A percentile compares a stretch with the other conserved stretches of the same genome.
These are phyloP conservation scores for Candida sanyaensis DNA, from an alignment of 1,139 yeast genomes.

Conservation along the genomic window DNA sequence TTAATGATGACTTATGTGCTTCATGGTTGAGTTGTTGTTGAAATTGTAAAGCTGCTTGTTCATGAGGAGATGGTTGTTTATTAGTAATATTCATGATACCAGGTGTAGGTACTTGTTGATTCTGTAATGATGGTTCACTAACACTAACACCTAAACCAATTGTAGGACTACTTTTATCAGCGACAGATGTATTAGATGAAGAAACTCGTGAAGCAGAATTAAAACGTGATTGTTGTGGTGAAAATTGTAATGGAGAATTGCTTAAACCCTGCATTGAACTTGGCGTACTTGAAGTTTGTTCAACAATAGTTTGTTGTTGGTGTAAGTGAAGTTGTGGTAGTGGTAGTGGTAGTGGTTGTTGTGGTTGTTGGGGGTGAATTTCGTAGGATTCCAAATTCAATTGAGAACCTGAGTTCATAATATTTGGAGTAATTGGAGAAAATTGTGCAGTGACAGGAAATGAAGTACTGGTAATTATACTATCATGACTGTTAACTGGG, in stretches of 20 bases:
- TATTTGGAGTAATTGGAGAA: slow-evolving; percentile 14
- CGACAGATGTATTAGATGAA: slow-evolving; percentile 1
- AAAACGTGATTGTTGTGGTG: slow-evolving; percentile 8
- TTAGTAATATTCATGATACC: slow-evolving; percentile 1
- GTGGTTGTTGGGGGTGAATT: background rate
- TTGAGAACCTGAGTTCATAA: background rate
- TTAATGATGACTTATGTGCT: background rate
- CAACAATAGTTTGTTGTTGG: background rate
- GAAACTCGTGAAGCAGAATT: slow-evolving; percentile 1
- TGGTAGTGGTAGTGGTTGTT: background rate
- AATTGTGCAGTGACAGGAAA: slow-evolving; percentile 3
- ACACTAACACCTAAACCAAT: slow-evolving; percentile 13
- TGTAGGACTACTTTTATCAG: slow-evolving; percentile 7
- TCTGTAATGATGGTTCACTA: background rate
- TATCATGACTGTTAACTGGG: background rate
- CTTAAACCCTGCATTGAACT: slow-evolving; percentile 5
- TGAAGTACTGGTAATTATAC: background rate
- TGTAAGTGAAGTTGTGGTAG: no score
- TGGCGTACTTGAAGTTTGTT: slow-evolving; percentile 5
- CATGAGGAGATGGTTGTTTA: slow-evolving; percentile 4
- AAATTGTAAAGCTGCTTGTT: slow-evolving; percentile 8
- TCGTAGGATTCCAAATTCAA: background rate
- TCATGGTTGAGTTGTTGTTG: slow-evolving; percentile 11
- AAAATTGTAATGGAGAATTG: slow-evolving; percentile 10
- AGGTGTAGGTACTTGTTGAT: slow-evolving; percentile 4